Evolutionary conservation across 441 rosid species (phyloP).

Genomic region (Cnidoscolus chayamansa): DNA sequence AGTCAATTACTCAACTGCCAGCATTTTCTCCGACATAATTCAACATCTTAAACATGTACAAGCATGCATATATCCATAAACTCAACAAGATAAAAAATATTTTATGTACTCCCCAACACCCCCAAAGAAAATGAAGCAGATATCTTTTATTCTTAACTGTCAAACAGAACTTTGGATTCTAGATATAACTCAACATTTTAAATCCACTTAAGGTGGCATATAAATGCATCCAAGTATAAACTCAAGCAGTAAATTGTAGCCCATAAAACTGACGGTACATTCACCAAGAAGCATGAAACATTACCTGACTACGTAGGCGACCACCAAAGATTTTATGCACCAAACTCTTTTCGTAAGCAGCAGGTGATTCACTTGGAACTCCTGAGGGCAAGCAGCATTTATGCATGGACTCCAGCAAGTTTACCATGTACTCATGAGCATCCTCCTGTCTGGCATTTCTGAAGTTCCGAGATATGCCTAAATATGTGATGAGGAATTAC

Average conservation of each 20-base stretch:
- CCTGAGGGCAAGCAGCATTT: constrained; percentile 97
- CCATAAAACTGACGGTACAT: neutral
- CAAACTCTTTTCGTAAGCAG: constrained; percentile 90
- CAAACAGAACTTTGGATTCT: too few species aligned
- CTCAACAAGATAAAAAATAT: too few species aligned
- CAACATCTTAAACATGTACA: neutral
- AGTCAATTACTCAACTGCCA: neutral
- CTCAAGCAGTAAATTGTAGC: neutral
- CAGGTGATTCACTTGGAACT: constrained; percentile 82
- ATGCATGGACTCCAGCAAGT: constrained; percentile 93
- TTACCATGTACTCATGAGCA: constrained; percentile 98
- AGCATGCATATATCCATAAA: too few species aligned
- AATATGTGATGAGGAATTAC: constrained; percentile 37
- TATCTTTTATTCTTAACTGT: too few species aligned
- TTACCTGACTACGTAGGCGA: constrained; percentile 86
- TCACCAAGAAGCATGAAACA: constrained; percentile 11
- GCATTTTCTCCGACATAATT: neutral
- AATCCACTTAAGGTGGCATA: neutral
- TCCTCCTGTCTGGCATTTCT: constrained; percentile 83
- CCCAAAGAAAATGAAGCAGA: too few species aligned
- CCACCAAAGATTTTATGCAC: constrained; percentile 98
- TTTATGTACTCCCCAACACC: too few species aligned
- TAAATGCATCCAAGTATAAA: neutral
- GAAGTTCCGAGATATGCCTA: constrained; percentile 85
- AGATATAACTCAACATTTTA: too few species aligned